Base-by-base conservation (phyloP, 1,139 yeast species). In the Debaryomyces sp. region DNA sequence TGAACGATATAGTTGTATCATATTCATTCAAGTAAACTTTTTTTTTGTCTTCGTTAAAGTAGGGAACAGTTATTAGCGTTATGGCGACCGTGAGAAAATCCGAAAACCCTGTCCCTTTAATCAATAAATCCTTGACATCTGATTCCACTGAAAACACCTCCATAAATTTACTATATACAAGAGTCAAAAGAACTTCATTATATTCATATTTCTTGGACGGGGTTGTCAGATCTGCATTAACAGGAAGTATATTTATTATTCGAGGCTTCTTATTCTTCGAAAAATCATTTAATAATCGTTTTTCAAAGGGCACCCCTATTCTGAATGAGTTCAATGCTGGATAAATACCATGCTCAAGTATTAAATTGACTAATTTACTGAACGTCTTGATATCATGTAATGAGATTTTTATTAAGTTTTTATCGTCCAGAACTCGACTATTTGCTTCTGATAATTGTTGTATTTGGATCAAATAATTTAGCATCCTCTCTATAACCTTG, bases 361-460 rank as follows among this genome's bases (percentile, higher is more conserved):
- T 72, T n/a, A 85, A 53, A 52, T 86, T 87, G 23, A 86, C 67
- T 43, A 92, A 61, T 26, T 77, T 80, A 43, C 89, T 85, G 51
- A 92, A 81, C 2, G 82, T 79, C 61, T 84, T 86, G 74, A 92
- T 83, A 62, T 92, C 98, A 59, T 89, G 92, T 8, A 92, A 71
- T 0, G 97, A 89, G 13, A 92, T 85, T 6, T 87, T 73, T 17
- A 92, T 78, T 45, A 88, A 63, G 42, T 78, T 66, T 6, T 74
- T 61, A 45, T 73, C 63, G 44, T 56, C 61, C 18, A 50, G 46
- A 15, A 47, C 43, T 29, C 53, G 32, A 49, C 55, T 34, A 13
- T 44, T 49, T 52, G 64, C 63, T 12, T 59, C 54, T 1, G 83
- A 68, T 6, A 66, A 52, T 8, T 53, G 43, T 55, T 78, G 82